Evolutionary conservation across 2,329 filamentous ascomycete genomes (phyloP).

Genomic region (Cladorrhinum sp.): DNA sequence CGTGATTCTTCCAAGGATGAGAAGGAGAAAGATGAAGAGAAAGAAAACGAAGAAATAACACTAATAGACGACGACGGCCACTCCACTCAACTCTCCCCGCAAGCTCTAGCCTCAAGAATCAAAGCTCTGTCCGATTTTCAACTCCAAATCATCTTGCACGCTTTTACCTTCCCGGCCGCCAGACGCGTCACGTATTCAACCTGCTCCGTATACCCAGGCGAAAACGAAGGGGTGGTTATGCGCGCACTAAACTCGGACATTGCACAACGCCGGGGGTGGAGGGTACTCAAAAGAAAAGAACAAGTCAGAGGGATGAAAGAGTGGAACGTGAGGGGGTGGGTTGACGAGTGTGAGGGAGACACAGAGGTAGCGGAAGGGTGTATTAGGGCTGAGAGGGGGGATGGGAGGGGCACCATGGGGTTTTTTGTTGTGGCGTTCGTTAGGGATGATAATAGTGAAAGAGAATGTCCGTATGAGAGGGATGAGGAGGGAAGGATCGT

Average conservation of each 20-base stretch:
- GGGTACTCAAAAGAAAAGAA: slow-evolving; percentile 65
- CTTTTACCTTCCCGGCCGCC: slow-evolving; percentile 75
- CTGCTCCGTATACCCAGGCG: slow-evolving; percentile 80
- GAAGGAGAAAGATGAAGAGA: slow-evolving; percentile 41
- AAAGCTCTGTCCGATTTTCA: slow-evolving; percentile 78
- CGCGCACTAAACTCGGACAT: slow-evolving; percentile 65
- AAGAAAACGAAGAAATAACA: slow-evolving; percentile 29
- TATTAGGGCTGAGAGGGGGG: slow-evolving; percentile 76
- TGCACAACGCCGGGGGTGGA: slow-evolving; percentile 70
- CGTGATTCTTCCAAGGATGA: slow-evolving; percentile 34
- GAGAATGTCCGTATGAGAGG: slow-evolving; percentile 30
- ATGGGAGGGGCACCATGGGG: slow-evolving; percentile 82
- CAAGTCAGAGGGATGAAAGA: slow-evolving; percentile 73
- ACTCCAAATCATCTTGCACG: slow-evolving; percentile 75
- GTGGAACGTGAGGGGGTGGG: slow-evolving; percentile 68
- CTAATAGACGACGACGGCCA: slow-evolving; percentile 53
- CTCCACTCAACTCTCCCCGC: slow-evolving; percentile 50
- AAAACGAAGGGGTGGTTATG: slow-evolving; percentile 84
- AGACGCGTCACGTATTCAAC: slow-evolving; percentile 85
- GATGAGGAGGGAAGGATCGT: slow-evolving; percentile 32
- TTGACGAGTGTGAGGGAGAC: slow-evolving; percentile 48
- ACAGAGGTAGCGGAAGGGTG: slow-evolving; percentile 66
- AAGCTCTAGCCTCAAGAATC: slow-evolving; percentile 63
- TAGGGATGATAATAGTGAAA: slow-evolving; percentile 43
- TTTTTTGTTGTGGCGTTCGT: slow-evolving; percentile 94